Conservation (phyloP, 352 stramenopile genomes). For the Globisporangium acanthophoron region DNA sequence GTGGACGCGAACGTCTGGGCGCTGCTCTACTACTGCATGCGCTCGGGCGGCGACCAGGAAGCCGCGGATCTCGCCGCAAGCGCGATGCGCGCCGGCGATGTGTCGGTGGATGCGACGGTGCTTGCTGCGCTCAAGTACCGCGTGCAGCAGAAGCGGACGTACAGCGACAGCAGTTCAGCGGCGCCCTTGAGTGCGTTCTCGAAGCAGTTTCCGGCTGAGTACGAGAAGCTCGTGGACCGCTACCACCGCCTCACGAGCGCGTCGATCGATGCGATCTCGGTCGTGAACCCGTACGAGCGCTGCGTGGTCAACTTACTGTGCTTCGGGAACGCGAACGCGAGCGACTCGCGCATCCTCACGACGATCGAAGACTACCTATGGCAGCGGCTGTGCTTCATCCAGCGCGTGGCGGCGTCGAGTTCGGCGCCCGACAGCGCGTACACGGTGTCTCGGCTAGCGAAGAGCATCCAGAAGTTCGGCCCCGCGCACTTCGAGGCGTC, state of each 20-base stretch:
- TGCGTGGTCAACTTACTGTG: slow-evolving; percentile 80
- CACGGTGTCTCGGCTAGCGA: slow-evolving; percentile 52
- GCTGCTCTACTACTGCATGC: slow-evolving; percentile 76
- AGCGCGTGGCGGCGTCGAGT: slow-evolving; percentile 30
- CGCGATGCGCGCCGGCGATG: slow-evolving; percentile 32
- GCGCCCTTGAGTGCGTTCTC: slow-evolving; percentile 45
- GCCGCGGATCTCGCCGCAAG: slow-evolving; percentile 50
- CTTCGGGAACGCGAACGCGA: slow-evolving; percentile 73
- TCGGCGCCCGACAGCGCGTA: slow-evolving; percentile 51
- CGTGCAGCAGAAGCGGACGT: slow-evolving; percentile 49
- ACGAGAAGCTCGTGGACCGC: slow-evolving; percentile 50
- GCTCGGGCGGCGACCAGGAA: slow-evolving; percentile 67
- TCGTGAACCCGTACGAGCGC: slow-evolving; percentile 72
- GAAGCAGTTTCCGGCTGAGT: slow-evolving; percentile 64
- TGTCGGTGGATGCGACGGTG: slow-evolving; percentile 49
- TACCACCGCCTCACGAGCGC: slow-evolving; percentile 67
- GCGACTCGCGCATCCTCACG: slow-evolving; percentile 64
- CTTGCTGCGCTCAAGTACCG: slow-evolving; percentile 56
- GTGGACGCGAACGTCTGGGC: slow-evolving; percentile 61
- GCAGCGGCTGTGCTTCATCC: slow-evolving; percentile 79
- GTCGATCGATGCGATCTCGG: slow-evolving; percentile 63
- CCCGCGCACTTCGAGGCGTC: slow-evolving; percentile 63
- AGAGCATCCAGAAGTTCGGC: slow-evolving; percentile 75
- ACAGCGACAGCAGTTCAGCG: slow-evolving; percentile 24
- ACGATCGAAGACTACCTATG: slow-evolving; percentile 86